Evolutionary conservation across 257 asterid genomes (phyloP), one percentile per base, ranked within the genome.

Genomic region (Nicotiana attenuata): DNA sequence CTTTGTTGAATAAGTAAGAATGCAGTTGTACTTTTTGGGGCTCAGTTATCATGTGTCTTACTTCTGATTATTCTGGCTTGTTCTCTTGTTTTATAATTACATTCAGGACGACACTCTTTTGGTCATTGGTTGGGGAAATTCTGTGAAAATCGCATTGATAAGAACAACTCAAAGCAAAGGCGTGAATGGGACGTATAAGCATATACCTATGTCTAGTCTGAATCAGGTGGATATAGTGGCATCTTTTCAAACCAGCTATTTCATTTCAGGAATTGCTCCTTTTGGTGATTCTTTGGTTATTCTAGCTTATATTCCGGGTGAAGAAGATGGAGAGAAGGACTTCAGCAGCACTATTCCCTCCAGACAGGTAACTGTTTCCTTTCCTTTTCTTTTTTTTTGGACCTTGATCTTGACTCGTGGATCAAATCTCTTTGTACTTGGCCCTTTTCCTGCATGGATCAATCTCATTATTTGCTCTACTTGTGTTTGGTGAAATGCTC

Each of bases 101-200:
- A 78, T 86, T 81, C 93, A 97, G 99, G 98, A 92, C 83, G 98
- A 97, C 83, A 80, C 89, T 65, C 88, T 94, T 80, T 92, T 97
- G 90, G 99, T 97, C 64, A 94, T 97, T 88, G 99, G 99, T 80
- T 97, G 99, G 99, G 99, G 99, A 89, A 89, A 95, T 29, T 89
- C 92, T 65, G 92, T 97, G 79, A 97, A 91, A 89, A 86, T 97
- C 65, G 99, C 97, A 82, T 89, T 96, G 69, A 93, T 97, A 78
- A 90, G 85, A 87, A 87, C 88, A 84, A 89, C 88, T 84, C 94
- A 88, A 88, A 91, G 88, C 85, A 86, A 86, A 65, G 87, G 91
- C 47, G 60, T 87, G 76, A 91, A 92, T 85, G 98, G 97, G 87
- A 80, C 89, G 63, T 90, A 87, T 80, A 93, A 86, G 85, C 89